Evolutionary conservation across 371 early-diverging fungal species (phyloP).

Genomic region (Mortierella sp.): DNA sequence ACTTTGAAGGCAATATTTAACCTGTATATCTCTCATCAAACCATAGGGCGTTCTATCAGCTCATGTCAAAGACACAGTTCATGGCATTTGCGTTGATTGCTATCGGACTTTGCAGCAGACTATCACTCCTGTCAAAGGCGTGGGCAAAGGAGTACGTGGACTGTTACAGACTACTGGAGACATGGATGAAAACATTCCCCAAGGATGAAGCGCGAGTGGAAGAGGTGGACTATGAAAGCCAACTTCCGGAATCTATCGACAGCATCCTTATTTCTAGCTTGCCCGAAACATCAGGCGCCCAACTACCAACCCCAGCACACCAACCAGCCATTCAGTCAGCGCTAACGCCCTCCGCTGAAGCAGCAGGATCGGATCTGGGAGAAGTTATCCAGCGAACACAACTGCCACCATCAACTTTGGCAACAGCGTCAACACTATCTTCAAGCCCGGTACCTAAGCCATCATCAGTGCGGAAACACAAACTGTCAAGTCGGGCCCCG

Average conservation of each 20-base stretch:
- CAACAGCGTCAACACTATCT: neutral
- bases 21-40: neutral
- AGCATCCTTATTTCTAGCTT: neutral
- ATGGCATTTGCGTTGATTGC: slow-evolving; percentile 57
- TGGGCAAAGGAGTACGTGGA: slow-evolving; percentile 46
- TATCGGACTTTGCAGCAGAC: slow-evolving; percentile 52
- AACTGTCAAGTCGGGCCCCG: neutral
- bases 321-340: neutral
- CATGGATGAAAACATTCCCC: slow-evolving; percentile 44
- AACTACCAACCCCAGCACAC: neutral
- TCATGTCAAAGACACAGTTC: slow-evolving; percentile 59
- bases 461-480: neutral
- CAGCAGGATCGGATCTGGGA: slow-evolving; percentile 34
- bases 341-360: neutral
- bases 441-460: neutral
- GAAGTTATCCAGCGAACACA: slow-evolving; percentile 37
- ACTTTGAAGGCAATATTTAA: neutral
- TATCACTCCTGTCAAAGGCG: slow-evolving; percentile 42
- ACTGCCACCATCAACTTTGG: neutral
- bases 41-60: slow-evolving; percentile 48
- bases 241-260: slow-evolving; percentile 40
- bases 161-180: slow-evolving; percentile 30
- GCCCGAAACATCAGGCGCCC: slow-evolving; percentile 2
- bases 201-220: slow-evolving; percentile 3
- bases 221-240: slow-evolving; percentile 32